Percentiles rank a stretch among this genome's conserved stretches.
phyloP scores from a whole-genome alignment of 1,139 yeast genomes.

The Pichia sp. region DNA sequence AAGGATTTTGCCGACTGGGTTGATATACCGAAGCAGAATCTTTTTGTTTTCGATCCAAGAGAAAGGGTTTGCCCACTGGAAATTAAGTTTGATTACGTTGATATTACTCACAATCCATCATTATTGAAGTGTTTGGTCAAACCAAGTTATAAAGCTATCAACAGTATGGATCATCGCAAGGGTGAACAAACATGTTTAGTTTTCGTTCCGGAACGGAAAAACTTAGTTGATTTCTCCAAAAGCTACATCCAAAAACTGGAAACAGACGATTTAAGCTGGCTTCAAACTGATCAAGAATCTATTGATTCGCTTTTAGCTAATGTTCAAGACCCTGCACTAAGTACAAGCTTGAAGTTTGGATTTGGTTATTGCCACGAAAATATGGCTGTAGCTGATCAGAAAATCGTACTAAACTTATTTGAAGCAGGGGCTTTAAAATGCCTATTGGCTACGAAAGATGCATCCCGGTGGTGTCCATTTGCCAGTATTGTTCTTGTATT shows the following conservation, averaged over 20 bases:
- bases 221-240: slow-evolving; percentile 49
- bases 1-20: slow-evolving; percentile 84
- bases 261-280: slow-evolving; percentile 34
- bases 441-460: slow-evolving; percentile 56
- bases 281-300: slow-evolving; percentile 36
- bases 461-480: slow-evolving; percentile 46
- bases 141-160: slow-evolving; percentile 41
- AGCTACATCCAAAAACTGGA: slow-evolving; percentile 37
- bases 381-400: slow-evolving; percentile 53
- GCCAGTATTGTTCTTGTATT: slow-evolving; percentile 56
- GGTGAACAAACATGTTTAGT: slow-evolving; percentile 41
- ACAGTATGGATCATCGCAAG: slow-evolving; percentile 24
- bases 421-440: slow-evolving; percentile 46
- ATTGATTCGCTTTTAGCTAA: slow-evolving; percentile 41
- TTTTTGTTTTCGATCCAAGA: slow-evolving; percentile 66
- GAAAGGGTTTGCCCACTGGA: slow-evolving; percentile 55
- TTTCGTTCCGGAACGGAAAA: slow-evolving; percentile 54
- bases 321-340: slow-evolving; percentile 46
- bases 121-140: slow-evolving; percentile 47
- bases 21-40: slow-evolving; percentile 53
- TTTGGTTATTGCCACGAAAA: slow-evolving; percentile 60
- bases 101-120: slow-evolving; percentile 46
- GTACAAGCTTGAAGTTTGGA: slow-evolving; percentile 51
- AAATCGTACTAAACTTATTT: slow-evolving; percentile 52
- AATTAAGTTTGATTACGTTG: slow-evolving; percentile 53